phyloP scores from a whole-genome alignment of 1,284 basidiomycete genomes.

The Peniophora sp. region DNA sequence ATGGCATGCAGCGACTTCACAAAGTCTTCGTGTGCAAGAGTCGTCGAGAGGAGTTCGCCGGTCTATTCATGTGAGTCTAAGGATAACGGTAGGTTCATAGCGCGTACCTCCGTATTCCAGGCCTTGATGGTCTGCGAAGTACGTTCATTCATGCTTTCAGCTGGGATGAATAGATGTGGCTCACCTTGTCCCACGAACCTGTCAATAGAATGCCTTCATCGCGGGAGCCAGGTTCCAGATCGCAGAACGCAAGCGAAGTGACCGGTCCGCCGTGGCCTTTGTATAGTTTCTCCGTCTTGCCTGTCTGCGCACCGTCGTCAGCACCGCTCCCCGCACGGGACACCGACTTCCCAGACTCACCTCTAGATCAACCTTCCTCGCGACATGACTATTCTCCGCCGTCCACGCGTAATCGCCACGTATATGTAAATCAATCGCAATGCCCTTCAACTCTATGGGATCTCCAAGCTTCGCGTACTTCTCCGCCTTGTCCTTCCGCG shows the following conservation, averaged over 20 bases:
- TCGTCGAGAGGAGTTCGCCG: constrained; percentile 47
- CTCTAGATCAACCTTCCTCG: constrained; percentile 67
- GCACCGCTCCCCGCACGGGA: neutral
- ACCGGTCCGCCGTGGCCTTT: constrained; percentile 84
- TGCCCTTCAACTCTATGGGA: constrained; percentile 70
- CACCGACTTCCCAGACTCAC: constrained; percentile 32
- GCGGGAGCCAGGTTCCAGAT: constrained; percentile 24
- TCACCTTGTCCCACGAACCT: constrained; percentile 85
- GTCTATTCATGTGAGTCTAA: neutral
- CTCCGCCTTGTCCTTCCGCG: constrained; percentile 65
- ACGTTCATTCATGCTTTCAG: no score
- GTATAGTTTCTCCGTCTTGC: constrained; percentile 67
- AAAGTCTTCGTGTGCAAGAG: constrained; percentile 80
- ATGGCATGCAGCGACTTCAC: constrained; percentile 75
- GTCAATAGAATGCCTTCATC: constrained; percentile 58
- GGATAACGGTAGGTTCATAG: neutral
- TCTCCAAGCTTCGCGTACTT: constrained; percentile 63
- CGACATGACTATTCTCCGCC: constrained; percentile 76
- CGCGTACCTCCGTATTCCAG: constrained; percentile 69
- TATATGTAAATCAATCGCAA: constrained; percentile 66
- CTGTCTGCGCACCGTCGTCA: constrained; percentile 45
- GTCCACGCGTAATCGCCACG: constrained; percentile 68
- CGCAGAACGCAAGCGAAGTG: constrained; percentile 67
- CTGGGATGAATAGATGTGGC: constrained; percentile 9
- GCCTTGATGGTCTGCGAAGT: constrained; percentile 64